These are phyloP conservation scores for Phaeosphaeriaceae sp. DNA, from an alignment of 2,329 filamentous ascomycete species.

Conservation along the genomic window DNA sequence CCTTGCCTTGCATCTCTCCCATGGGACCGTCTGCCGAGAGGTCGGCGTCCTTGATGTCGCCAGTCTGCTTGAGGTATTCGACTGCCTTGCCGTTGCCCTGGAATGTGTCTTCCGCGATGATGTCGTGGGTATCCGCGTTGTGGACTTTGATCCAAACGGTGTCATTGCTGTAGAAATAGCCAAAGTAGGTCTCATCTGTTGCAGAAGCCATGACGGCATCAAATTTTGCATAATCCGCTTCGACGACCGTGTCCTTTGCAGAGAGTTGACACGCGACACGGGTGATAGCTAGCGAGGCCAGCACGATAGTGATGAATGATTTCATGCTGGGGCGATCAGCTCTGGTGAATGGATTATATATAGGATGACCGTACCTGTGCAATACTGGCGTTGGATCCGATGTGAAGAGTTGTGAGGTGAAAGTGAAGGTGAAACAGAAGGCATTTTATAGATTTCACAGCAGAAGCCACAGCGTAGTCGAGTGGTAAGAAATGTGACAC, in stretches of 20 bases:
- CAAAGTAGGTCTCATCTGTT: no score
- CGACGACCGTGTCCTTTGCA: background rate
- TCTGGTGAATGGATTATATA: background rate
- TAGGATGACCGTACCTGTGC: background rate
- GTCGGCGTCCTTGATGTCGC: background rate
- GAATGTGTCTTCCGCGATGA: background rate
- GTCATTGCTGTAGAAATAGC: no score
- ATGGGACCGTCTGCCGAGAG: background rate
- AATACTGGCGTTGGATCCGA: background rate
- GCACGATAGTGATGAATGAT: background rate
- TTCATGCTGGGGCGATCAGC: background rate
- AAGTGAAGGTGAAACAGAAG: background rate
- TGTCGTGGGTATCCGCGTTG: background rate
- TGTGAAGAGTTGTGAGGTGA: background rate
- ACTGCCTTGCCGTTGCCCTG: background rate
- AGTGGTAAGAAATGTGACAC: no score
- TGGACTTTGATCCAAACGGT: background rate
- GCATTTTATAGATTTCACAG: background rate
- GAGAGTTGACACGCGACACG: background rate
- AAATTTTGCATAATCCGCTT: background rate
- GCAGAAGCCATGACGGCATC: no score
- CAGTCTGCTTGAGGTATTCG: background rate
- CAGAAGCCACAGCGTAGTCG: background rate
- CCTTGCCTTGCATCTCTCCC: background rate
- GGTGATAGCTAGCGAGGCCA: background rate